These are phyloP conservation scores for Leccinum truebloodii DNA, from an alignment of 768 basidiomycete genomes.

Conservation along the genomic window DNA sequence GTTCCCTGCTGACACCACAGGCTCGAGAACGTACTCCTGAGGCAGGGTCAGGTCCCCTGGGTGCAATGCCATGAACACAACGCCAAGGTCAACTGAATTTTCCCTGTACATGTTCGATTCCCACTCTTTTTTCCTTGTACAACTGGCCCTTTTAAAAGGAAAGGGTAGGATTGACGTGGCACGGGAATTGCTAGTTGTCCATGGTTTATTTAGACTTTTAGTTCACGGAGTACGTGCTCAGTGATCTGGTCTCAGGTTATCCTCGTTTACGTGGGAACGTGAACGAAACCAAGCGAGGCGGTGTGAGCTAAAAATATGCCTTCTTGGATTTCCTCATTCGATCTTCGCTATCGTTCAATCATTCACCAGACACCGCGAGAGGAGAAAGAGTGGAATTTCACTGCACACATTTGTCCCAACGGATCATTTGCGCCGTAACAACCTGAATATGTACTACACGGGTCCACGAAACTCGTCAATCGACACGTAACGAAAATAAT, in stretches of 20 bases:
- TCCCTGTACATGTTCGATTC: conserved; percentile 16
- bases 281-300: conserved; percentile 18
- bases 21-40: conserved; percentile 1
- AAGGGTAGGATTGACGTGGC: conserved; percentile 22
- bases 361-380: conserved; percentile 16
- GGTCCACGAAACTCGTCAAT: conserved; percentile 5
- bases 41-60: conserved; percentile 11
- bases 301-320: conserved; percentile 27
- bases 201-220: conserved; percentile 29
- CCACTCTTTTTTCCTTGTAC: conserved; percentile 8
- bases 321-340: conserved; percentile 21
- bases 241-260: conserved; percentile 16
- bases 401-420: conserved; percentile 9
- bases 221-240: conserved; percentile 11
- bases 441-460: not conserved
- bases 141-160: conserved; percentile 6
- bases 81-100: conserved; percentile 6
- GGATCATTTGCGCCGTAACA: conserved; percentile 6
- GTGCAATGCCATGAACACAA: conserved; percentile 6
- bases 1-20: not conserved
- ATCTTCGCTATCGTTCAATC: conserved; percentile 6
- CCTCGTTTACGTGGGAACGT: conserved; percentile 20
- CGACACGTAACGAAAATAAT: conserved; percentile 7
- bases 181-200: not conserved
- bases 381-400: conserved; percentile 21